Evolutionary conservation across 2,329 filamentous ascomycete species (phyloP), one percentile per base, ranked within the genome.

Genomic region (Cytospora piceae): DNA sequence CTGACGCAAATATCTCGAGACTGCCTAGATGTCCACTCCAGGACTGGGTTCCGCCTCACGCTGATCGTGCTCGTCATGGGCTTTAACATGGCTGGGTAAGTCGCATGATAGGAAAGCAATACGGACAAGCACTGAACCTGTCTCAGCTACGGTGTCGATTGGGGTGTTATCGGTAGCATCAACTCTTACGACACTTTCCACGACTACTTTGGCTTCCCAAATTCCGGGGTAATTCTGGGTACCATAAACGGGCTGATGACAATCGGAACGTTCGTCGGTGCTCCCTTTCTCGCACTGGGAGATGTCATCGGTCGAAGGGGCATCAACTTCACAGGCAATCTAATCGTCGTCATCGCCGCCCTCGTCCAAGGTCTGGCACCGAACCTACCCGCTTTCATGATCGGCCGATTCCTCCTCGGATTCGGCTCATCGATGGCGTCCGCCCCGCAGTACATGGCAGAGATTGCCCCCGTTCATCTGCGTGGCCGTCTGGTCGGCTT

Each of bases 271-370:
- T 77, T 83, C 57, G 75, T 76, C 62, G 82, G 83, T 22, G 79
- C 83, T 4, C 82, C 82, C 0, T 82, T 85, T 57, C 76, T 83
- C 61, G 76, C 78, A 8, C 75, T 84, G 9, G 79, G 81, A 67
- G 83, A 85, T 72, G 76, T 82, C 9, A 79, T 84, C 69, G 82
- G 83, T 54, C 79, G 82, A 63, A 80, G 83, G 66, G 81, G 80
- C 7, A 76, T 81, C 71, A 82, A 80, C 67, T 82, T 82, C 58
- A 57, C 77, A 12, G 81, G 81, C 4, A 83, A 82, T 58, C 66
- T 72, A 27, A 74, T 82, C 54, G 79, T 82, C n/a, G 73, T 82
- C 34, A 69, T 78, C n/a, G 78, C 79, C 6, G 77, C 79, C 4
- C 71, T 81, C 15, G 69, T 81, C 65, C 79, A 81, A 66, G 88